Conservation (phyloP, 306 rosid species). For the Betula pendula region DNA sequence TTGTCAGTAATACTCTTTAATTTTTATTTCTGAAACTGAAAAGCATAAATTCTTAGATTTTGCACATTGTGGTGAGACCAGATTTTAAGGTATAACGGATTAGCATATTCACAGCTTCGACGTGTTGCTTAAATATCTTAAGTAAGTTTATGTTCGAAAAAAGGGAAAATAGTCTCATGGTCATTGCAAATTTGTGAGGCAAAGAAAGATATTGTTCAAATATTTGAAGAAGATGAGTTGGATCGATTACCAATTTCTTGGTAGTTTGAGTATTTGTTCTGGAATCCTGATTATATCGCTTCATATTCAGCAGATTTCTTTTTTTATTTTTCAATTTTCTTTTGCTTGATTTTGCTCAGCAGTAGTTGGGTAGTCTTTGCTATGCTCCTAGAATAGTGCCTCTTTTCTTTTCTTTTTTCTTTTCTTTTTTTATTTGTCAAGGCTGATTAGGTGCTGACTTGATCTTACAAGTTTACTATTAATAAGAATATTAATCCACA, state of each 20-base stretch:
- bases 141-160: background rate
- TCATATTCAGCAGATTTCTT: background rate
- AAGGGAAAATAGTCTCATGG: background rate
- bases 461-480: background rate
- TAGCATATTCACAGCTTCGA: background rate
- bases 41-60: background rate
- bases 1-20: background rate
- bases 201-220: background rate
- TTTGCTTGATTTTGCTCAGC: background rate
- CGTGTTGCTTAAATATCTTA: background rate
- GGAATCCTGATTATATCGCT: background rate
- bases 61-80: background rate
- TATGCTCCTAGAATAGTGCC: background rate
- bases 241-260: background rate
- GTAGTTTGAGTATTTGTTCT: background rate
- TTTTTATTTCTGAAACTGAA: background rate
- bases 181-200: background rate
- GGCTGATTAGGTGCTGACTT: background rate
- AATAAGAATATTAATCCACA: background rate
- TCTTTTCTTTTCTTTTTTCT: background rate
- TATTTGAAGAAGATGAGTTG: background rate
- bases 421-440: no score
- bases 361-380: no score
- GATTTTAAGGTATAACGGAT: background rate
- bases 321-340: background rate